These are phyloP conservation scores for Albifimbria verrucaria DNA, from an alignment of 2,329 filamentous ascomycete species.

Conservation along the genomic window DNA sequence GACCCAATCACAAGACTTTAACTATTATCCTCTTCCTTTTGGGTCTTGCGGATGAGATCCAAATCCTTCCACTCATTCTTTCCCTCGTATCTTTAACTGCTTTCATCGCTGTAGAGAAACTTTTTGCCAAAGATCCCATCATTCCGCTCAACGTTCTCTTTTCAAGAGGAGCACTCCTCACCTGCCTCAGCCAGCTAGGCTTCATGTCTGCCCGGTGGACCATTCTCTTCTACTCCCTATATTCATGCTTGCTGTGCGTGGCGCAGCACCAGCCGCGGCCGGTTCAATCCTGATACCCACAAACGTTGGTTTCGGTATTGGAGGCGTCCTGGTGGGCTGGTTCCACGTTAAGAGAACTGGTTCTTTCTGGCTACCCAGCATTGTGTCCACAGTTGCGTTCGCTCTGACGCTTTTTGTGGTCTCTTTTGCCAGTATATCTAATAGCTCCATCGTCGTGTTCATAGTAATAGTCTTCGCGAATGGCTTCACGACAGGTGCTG, in stretches of 20 bases:
- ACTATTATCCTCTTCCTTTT: conserved; percentile 71
- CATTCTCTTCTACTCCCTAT: conserved; percentile 79
- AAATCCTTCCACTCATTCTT: conserved; percentile 55
- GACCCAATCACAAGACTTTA: conserved; percentile 41
- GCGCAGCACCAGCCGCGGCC: conserved; percentile 65
- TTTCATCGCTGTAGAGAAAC: conserved; percentile 62
- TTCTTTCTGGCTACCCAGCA: conserved; percentile 66
- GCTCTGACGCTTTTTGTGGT: conserved; percentile 55
- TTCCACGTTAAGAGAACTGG: conserved; percentile 71
- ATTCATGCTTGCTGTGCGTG: conserved; percentile 73
- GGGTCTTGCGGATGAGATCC: conserved; percentile 63
- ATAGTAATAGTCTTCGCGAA: conserved; percentile 63
- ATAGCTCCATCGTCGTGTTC: conserved; percentile 50
- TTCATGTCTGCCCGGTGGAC: conserved; percentile 81
- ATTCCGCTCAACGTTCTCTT: conserved; percentile 69
- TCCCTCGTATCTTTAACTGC: conserved; percentile 49
- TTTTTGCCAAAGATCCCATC: conserved; percentile 64
- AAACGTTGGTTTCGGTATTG: conserved; percentile 73
- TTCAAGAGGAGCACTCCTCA: conserved; percentile 67
- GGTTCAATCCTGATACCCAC: conserved; percentile 78
- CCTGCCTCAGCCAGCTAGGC: conserved; percentile 70
- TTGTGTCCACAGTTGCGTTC: conserved; percentile 62
- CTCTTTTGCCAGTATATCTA: conserved; percentile 49
- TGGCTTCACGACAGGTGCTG: conserved; percentile 68
- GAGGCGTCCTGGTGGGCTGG: conserved; percentile 69